A percentile compares a stretch with the other conserved stretches of the same genome.
phyloP scores from a whole-genome alignment of 2,329 filamentous ascomycete species.

The Monosporascus sp. region DNA sequence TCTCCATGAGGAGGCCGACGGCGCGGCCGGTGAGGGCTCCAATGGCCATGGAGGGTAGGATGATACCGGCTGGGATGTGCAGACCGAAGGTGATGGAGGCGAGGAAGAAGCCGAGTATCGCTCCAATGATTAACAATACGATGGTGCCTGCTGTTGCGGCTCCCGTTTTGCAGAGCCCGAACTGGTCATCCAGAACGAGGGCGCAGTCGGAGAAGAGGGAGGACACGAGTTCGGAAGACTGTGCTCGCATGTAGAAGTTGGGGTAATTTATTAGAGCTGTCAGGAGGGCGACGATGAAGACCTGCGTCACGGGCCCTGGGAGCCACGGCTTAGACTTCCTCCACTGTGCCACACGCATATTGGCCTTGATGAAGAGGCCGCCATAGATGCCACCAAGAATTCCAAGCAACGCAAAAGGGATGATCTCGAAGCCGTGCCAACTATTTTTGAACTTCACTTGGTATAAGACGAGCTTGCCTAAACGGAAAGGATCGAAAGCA shows the following conservation, averaged over 20 bases:
- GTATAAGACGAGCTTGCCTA: slow-evolving; percentile 91
- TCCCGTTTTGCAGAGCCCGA: slow-evolving; percentile 85
- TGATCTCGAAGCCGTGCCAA: slow-evolving; percentile 91
- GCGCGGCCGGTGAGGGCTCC: slow-evolving; percentile 86
- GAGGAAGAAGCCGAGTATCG: slow-evolving; percentile 77
- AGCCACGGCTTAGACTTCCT: slow-evolving; percentile 62
- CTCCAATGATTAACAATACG: slow-evolving; percentile 74
- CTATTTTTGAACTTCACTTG: slow-evolving; percentile 88
- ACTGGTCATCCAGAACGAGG: slow-evolving; percentile 73
- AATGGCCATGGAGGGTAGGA: slow-evolving; percentile 93
- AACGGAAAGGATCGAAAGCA: slow-evolving; percentile 88
- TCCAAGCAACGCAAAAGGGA: slow-evolving; percentile 82
- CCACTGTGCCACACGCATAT: slow-evolving; percentile 81
- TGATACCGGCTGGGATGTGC: slow-evolving; percentile 90
- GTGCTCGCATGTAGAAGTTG: slow-evolving; percentile 92
- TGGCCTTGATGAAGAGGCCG: slow-evolving; percentile 88
- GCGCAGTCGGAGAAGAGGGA: slow-evolving; percentile 89
- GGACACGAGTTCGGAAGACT: slow-evolving; percentile 85
- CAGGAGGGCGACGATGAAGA: slow-evolving; percentile 69
- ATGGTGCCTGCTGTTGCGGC: slow-evolving; percentile 78
- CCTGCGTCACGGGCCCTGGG: slow-evolving; percentile 71
- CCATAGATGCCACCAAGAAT: slow-evolving; percentile 91
- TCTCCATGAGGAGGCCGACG: slow-evolving; percentile 81
- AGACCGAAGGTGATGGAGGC: slow-evolving; percentile 87
- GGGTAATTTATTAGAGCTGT: slow-evolving; percentile 92